These are phyloP conservation scores for Nicotiana benthamiana DNA, from an alignment of 257 asterid species.

Conservation along the genomic window DNA sequence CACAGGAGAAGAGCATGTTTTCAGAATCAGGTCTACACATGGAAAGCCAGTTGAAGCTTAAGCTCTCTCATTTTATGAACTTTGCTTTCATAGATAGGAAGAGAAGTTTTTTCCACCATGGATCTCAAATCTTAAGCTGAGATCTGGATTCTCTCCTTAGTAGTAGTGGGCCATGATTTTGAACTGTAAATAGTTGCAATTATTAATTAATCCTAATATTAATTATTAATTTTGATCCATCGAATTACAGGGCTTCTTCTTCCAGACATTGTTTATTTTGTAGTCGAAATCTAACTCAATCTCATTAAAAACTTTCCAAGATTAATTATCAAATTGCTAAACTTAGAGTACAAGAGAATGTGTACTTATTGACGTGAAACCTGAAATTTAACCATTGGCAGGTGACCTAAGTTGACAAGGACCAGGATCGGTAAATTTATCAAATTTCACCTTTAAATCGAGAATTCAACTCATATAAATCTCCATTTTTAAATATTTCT, in stretches of 20 bases:
- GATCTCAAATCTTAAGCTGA: not conserved
- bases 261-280: not conserved
- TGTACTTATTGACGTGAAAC: not conserved
- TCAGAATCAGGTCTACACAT: constrained; percentile 34
- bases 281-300: not conserved
- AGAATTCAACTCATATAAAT: not conserved
- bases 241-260: not conserved
- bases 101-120: not conserved
- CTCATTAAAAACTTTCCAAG: not conserved
- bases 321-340: not conserved
- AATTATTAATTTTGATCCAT: not conserved
- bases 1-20: constrained; percentile 64
- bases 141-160: not conserved
- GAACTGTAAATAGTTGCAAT: not conserved
- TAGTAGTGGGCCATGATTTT: not conserved
- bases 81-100: not conserved
- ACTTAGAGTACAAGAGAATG: not conserved
- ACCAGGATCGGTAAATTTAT: not conserved
- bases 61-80: not conserved
- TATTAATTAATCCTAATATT: not conserved
- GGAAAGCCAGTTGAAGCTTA: constrained; percentile 1
- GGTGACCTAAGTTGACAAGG: not conserved
- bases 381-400: not conserved
- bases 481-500: not conserved
- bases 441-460: not conserved